Percentiles rank a stretch among this genome's conserved stretches.
phyloP scores from a whole-genome alignment of 2,329 filamentous ascomycete genomes.

The Microdochium trichocladiopsis region DNA sequence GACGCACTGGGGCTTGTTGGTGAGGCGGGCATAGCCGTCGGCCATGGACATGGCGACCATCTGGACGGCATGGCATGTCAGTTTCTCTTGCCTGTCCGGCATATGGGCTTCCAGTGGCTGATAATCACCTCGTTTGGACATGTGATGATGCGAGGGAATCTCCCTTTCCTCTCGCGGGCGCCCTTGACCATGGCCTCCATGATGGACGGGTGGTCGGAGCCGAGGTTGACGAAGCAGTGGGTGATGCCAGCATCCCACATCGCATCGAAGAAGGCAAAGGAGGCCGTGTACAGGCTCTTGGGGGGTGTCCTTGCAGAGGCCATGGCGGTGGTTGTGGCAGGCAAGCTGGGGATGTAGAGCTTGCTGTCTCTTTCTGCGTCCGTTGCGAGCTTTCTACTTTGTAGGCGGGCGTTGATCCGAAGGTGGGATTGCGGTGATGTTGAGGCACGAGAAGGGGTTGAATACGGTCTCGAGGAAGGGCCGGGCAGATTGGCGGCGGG shows the following conservation, averaged over 20 bases:
- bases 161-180: slow-evolving; percentile 55
- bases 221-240: slow-evolving; percentile 53
- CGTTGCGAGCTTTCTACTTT: too few species aligned
- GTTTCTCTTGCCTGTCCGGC: neutral
- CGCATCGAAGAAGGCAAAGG: slow-evolving; percentile 59
- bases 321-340: slow-evolving; percentile 1
- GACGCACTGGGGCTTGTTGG: slow-evolving; percentile 66
- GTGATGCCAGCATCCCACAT: slow-evolving; percentile 26
- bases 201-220: slow-evolving; percentile 69
- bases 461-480: too few species aligned
- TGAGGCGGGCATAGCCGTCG: slow-evolving; percentile 70
- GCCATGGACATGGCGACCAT: slow-evolving; percentile 85
- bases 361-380: too few species aligned
- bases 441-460: too few species aligned
- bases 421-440: too few species aligned
- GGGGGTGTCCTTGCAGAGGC: slow-evolving; percentile 4
- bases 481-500: too few species aligned
- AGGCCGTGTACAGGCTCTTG: slow-evolving; percentile 49
- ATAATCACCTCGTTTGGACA: slow-evolving; percentile 66
- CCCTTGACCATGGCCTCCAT: slow-evolving; percentile 76
- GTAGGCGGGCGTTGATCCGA: too few species aligned
- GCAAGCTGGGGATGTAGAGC: neutral
- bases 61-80: slow-evolving; percentile 26
- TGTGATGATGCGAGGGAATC: slow-evolving; percentile 69
- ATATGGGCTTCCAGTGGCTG: neutral